phyloP scores from a whole-genome alignment of 176 grass and related monocot genomes.

The Carex kokanica region DNA sequence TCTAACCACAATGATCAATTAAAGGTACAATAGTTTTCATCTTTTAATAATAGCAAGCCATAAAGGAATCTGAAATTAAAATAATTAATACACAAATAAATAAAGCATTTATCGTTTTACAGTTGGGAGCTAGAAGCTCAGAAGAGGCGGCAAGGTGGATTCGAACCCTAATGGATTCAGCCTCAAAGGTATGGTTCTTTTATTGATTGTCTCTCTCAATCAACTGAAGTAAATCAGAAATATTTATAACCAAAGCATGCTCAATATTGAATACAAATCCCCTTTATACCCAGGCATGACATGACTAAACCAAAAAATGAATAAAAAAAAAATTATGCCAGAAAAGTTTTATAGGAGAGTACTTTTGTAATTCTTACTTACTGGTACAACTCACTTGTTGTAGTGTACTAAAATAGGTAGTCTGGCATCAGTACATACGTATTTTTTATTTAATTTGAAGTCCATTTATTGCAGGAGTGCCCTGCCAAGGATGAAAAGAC shows the following conservation, averaged over 20 bases:
- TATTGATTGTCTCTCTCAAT: neutral
- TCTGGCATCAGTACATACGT: neutral
- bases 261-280: neutral
- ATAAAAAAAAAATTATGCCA: no score
- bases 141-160: conserved; percentile 97
- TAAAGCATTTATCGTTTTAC: conserved; percentile 23
- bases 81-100: neutral
- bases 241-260: neutral
- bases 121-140: conserved; percentile 96
- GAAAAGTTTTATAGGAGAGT: neutral
- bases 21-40: conserved; percentile 48
- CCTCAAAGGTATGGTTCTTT: conserved; percentile 47
- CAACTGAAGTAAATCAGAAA: neutral
- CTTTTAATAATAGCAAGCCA: neutral
- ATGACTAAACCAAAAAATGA: neutral
- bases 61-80: neutral
- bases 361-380: neutral
- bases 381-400: neutral
- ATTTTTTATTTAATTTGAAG: neutral
- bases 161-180: conserved; percentile 72
- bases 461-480: conserved; percentile 35
- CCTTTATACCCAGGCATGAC: neutral
- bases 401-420: neutral
- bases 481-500: conserved; percentile 58
- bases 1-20: conserved; percentile 80